Evolutionary conservation across 345 rosid species (phyloP).

Genomic region (Arabis hirsuta): DNA sequence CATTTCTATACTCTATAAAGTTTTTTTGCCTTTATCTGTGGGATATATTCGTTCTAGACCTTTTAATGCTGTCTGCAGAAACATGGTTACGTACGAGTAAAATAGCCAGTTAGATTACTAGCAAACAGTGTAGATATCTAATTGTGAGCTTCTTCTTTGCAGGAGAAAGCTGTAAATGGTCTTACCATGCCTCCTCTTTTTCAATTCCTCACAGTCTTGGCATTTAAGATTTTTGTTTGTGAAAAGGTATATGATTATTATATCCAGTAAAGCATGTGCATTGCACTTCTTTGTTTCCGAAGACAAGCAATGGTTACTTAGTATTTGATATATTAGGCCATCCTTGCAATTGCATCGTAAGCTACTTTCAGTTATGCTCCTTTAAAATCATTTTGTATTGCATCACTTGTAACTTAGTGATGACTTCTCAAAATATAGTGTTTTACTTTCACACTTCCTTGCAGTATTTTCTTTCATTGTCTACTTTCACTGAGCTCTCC

Average conservation of each 20-base stretch:
- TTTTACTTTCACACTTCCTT: neutral
- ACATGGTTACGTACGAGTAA: neutral
- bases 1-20: neutral
- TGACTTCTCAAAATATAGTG: neutral
- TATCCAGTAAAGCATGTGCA: neutral
- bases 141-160: conserved; percentile 39
- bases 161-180: conserved; percentile 75
- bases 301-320: conserved; percentile 5
- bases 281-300: conserved; percentile 18
- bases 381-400: neutral
- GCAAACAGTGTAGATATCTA: conserved; percentile 13
- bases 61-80: neutral
- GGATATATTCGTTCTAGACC: conserved; percentile 15
- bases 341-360: conserved; percentile 21
- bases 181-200: conserved; percentile 95
- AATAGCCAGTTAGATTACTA: neutral
- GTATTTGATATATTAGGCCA: neutral
- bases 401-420: conserved; percentile 18
- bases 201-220: conserved; percentile 85
- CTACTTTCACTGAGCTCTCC: conserved; percentile 7
- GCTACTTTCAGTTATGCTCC: conserved; percentile 19
- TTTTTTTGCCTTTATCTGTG: conserved; percentile 9
- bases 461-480: neutral
- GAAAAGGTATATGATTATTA: conserved; percentile 61
- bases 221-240: conserved; percentile 72